A percentile compares a stretch with the other conserved stretches of the same genome.
These are phyloP conservation scores for Coleophoma crateriformis DNA, from an alignment of 2,329 filamentous ascomycete species.

Conservation along the genomic window DNA sequence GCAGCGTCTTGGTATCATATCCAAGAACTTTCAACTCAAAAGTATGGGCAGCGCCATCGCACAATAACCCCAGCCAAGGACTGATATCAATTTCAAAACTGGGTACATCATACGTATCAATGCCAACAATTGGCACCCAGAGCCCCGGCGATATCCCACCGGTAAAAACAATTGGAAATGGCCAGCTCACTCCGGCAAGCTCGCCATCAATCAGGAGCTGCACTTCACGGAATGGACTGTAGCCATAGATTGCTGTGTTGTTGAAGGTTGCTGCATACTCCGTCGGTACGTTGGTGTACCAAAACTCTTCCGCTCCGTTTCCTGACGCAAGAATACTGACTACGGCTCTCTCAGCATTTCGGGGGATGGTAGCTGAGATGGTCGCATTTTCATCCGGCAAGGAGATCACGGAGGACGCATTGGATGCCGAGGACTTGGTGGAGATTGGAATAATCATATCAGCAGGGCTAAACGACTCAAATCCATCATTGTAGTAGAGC, in stretches of 20 bases:
- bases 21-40: conserved; percentile 63
- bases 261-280: conserved; percentile 54
- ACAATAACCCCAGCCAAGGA: conserved; percentile 63
- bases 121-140: conserved; percentile 69
- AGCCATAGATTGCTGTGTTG: conserved; percentile 49
- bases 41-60: conserved; percentile 55
- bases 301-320: conserved; percentile 74
- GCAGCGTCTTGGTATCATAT: conserved; percentile 45
- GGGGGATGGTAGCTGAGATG: conserved; percentile 44
- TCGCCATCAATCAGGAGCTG: conserved; percentile 66
- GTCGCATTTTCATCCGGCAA: conserved; percentile 47
- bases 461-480: conserved; percentile 33
- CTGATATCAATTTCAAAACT: conserved; percentile 77
- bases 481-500: conserved; percentile 29
- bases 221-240: conserved; percentile 69
- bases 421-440: conserved; percentile 31
- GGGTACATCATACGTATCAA: conserved; percentile 68
- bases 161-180: conserved; percentile 74
- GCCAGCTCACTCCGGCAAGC: conserved; percentile 69
- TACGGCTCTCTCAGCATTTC: conserved; percentile 59
- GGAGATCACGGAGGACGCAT: conserved; percentile 49
- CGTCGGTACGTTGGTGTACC: conserved; percentile 70
- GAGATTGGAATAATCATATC: conserved; percentile 59
- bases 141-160: conserved; percentile 69
- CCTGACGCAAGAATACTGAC: conserved; percentile 69